Base-by-base conservation (phyloP, 495 filamentous ascomycete species). In the Neurospora sp. region DNA sequence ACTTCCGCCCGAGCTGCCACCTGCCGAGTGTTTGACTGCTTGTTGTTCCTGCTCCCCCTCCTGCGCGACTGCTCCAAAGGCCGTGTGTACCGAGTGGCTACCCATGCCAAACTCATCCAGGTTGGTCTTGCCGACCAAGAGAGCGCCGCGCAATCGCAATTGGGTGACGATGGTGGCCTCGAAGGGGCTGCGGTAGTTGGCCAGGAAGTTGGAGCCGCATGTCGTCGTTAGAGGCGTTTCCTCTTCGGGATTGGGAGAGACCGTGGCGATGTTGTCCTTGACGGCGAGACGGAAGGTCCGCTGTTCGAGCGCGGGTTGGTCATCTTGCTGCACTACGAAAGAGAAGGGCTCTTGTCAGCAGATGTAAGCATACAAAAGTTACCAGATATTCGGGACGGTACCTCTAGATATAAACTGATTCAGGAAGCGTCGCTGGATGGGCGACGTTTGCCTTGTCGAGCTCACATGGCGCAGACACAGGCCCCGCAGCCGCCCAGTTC, bases 51-150 rank as follows among this genome's bases (percentile, higher is more conserved):
- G 41, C 41, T 23, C 66, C 44, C 39, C 5, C 12, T 69, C 60
- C 31, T 85, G 86, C 4, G 77, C 44, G 27, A 96, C 92, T 27
- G 88, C 77, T 5, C 93, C 95, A 78, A 91, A 92, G 71, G 81
- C 79, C 23, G 95, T 96, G 78, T 94, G 82, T 3, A 86, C 87
- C 18, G 93, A 93, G 83, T 98, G 92, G 12, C 94, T 96, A 44
- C 96, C 96, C 96, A 99, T 99, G 27, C 96, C 96, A 82, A 98
- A 99, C 79, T 98, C 96, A 85, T 99, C 96, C 77, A 99, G 86
- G 81, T 97, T 97, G 0, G 94, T 94, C 80, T 97, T 98, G 9
- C 91, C 92, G 18, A 88, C 85, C 5, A 97, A 79, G 23, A 86
- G 80, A 6, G 90, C 91, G 46, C 93, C 93, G 27, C 89, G 86